Evolutionary conservation across 163 green algal species (phyloP), one percentile per base, ranked within the genome.

Genomic region (Trebouxiophyceae sp.): DNA sequence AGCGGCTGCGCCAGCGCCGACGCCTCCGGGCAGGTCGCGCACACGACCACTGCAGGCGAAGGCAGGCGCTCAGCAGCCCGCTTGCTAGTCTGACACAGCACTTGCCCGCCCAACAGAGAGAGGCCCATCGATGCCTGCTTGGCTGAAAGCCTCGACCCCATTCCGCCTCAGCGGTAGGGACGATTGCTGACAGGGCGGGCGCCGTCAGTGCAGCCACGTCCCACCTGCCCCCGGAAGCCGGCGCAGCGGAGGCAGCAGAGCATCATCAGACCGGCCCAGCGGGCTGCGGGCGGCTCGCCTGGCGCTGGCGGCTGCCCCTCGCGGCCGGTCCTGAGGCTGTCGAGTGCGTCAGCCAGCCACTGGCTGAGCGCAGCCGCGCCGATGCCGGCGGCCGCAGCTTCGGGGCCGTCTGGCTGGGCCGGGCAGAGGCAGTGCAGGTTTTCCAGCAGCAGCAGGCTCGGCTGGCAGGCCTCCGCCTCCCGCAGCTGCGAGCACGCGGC

Each of bases 401-500:
- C 61, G 24, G 65, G 60, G 8, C 47, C 67, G 0, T 63, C 34
- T 1, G n/a, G 28, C 31, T 61, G 34, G n/a, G 70, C 71, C 8
- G 77, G 77, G 57, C 65, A 82, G 32, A 90, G 59, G 33, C 78
- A 31, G 39, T 91, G 81, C 57, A 91, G 62, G 63, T 91, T 79
- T 45, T 91, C 84, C 31, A 92, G 68, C 39, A 91, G 63, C 54
- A 92, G 64, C 66, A 91, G 55, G 47, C 70, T 74, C 2, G 86
- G 86, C 47, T 77, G 70, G 60, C 74, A 69, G 0, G 47, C 50
- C 23, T 75, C 57, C 1, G 77, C 76, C 67, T 84, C 74, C 23
- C 45, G 31, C 27, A 83, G 60, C 30, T 73, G 54, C 45, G 8
- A 50, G n/a, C n/a, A n/a, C n/a, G n/a, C n/a, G n/a, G n/a, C n/a